These are phyloP conservation scores for Chrysoporthe austroafricana DNA, from an alignment of 2,329 filamentous ascomycete species.

Conservation along the genomic window DNA sequence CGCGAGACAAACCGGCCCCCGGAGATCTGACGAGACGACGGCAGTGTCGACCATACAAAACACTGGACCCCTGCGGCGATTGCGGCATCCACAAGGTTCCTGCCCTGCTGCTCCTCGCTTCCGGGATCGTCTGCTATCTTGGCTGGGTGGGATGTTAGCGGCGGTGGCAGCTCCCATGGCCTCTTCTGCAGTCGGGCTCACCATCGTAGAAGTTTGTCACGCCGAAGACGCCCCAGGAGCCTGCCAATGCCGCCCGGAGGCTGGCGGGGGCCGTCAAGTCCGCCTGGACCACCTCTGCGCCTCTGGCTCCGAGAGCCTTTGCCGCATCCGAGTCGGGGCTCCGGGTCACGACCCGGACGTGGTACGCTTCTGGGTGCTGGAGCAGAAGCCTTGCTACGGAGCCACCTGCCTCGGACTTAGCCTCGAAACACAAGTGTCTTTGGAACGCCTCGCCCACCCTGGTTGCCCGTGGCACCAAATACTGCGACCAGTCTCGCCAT, in stretches of 20 bases:
- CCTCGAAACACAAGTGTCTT: background rate
- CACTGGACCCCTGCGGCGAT: slow-evolving; percentile 20
- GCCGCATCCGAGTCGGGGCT: slow-evolving; percentile 13
- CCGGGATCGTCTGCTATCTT: slow-evolving; percentile 22
- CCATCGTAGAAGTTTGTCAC: slow-evolving; percentile 27
- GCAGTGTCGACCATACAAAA: slow-evolving; percentile 23
- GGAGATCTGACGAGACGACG: slow-evolving; percentile 21
- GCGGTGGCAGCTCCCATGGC: too few species aligned
- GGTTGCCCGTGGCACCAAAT: slow-evolving; percentile 25
- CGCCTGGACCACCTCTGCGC: slow-evolving; percentile 22
- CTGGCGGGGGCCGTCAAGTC: slow-evolving; percentile 20
- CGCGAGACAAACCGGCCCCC: slow-evolving; percentile 18
- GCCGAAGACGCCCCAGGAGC: slow-evolving; percentile 25
- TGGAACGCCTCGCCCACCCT: slow-evolving; percentile 10
- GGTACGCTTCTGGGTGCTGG: slow-evolving; percentile 14
- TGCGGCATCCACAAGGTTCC: slow-evolving; percentile 24
- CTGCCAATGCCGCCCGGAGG: slow-evolving; percentile 16
- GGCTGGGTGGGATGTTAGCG: background rate
- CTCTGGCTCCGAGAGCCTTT: slow-evolving; percentile 5
- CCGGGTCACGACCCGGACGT: slow-evolving; percentile 22
- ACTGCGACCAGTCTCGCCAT: slow-evolving; percentile 34
- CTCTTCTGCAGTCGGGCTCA: background rate
- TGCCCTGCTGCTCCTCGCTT: slow-evolving; percentile 26
- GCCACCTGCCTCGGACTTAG: slow-evolving; percentile 6
- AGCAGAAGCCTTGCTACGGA: slow-evolving; percentile 22